Evolutionary conservation across 169 alveolate species (phyloP).

Genomic region (Plasmodium billcollinsi): DNA sequence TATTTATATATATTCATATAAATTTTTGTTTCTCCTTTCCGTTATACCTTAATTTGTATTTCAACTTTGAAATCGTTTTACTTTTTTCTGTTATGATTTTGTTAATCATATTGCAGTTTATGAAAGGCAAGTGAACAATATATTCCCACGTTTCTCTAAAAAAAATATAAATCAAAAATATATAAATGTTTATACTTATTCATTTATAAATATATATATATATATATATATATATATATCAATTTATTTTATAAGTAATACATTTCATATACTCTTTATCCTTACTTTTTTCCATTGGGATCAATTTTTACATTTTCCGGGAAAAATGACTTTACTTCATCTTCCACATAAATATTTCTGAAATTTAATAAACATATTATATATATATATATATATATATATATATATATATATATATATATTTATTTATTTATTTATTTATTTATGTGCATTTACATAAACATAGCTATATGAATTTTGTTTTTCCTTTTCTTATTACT

Average conservation of each 20-base stretch:
- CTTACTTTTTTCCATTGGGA: conserved; percentile 75
- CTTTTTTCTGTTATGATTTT: conserved; percentile 56
- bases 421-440: too few species aligned
- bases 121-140: conserved; percentile 74
- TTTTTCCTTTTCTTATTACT: conserved; percentile 4
- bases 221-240: not conserved
- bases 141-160: conserved; percentile 75
- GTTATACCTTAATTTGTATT: conserved; percentile 63
- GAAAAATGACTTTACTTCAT: conserved; percentile 74
- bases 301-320: conserved; percentile 72
- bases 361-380: not conserved
- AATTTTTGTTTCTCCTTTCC: not conserved
- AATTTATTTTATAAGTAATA: not conserved
- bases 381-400: too few species aligned
- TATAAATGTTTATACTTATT: not conserved
- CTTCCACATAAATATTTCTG: conserved; percentile 69
- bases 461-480: too few species aligned
- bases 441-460: too few species aligned
- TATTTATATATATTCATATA: too few species aligned
- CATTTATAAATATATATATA: too few species aligned
- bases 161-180: not conserved
- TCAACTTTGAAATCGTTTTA: conserved; percentile 54
- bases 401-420: too few species aligned
- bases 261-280: not conserved
- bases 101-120: conserved; percentile 67